These are phyloP conservation scores for Guadua angustifolia DNA, from an alignment of 176 grass and related monocot species.

Conservation along the genomic window DNA sequence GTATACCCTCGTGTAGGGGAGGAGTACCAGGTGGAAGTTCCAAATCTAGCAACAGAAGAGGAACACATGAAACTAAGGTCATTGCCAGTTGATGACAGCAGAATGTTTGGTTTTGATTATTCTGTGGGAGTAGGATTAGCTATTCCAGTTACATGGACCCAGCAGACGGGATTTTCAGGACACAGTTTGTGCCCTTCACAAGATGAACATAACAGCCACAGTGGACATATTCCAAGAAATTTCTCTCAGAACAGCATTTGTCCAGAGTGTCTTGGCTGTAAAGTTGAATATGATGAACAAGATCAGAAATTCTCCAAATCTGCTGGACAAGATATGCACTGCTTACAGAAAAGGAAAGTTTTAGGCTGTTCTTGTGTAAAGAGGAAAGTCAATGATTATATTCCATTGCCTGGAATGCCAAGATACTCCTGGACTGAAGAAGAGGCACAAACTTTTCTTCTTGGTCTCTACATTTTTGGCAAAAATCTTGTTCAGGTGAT, in stretches of 20 bases:
- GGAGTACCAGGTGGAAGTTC: slow-evolving; percentile 84
- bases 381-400: slow-evolving; percentile 36
- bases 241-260: slow-evolving; percentile 35
- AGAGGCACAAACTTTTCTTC: slow-evolving; percentile 73
- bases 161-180: slow-evolving; percentile 31
- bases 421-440: slow-evolving; percentile 60
- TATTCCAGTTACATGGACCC: slow-evolving; percentile 70
- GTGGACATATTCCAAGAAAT: slow-evolving; percentile 36
- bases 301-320: slow-evolving; percentile 40
- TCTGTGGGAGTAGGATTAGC: slow-evolving; percentile 55
- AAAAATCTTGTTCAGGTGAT: slow-evolving; percentile 84
- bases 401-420: slow-evolving; percentile 58
- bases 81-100: slow-evolving; percentile 29
- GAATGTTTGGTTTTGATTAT: slow-evolving; percentile 48
- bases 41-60: slow-evolving; percentile 48
- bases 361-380: slow-evolving; percentile 35
- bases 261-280: slow-evolving; percentile 33
- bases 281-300: slow-evolving; percentile 52
- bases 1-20: slow-evolving; percentile 69
- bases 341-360: slow-evolving; percentile 18
- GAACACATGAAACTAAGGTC: slow-evolving; percentile 44
- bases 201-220: slow-evolving; percentile 41
- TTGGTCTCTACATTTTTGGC: slow-evolving; percentile 90
- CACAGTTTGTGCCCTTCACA: slow-evolving; percentile 29
- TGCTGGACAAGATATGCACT: slow-evolving; percentile 41